Conservation (phyloP, 2,329 filamentous ascomycete genomes). For the Dactylellina drechsleri region DNA sequence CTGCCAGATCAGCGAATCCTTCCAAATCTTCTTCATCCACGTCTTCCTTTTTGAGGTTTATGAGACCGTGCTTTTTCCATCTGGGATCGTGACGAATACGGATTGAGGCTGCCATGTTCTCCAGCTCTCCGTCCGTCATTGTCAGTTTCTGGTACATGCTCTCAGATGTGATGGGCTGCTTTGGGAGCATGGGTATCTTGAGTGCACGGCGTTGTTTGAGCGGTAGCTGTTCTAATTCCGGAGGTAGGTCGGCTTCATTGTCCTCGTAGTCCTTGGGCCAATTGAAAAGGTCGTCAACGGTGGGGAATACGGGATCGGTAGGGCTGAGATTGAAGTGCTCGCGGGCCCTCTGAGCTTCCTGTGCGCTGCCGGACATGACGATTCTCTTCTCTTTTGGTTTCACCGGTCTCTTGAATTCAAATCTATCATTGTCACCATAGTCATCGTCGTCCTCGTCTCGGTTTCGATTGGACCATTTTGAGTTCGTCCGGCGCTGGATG, state of each 20-base stretch:
- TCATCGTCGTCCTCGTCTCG: too few species aligned
- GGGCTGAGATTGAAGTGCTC: constrained; percentile 12
- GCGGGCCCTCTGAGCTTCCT: neutral
- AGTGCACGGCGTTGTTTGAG: constrained; percentile 27
- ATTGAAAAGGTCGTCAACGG: constrained; percentile 25
- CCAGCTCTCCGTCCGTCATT: constrained; percentile 33
- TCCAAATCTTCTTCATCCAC: constrained; percentile 32
- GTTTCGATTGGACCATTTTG: neutral
- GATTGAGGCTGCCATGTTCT: constrained; percentile 11
- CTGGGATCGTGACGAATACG: constrained; percentile 33
- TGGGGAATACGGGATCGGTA: constrained; percentile 19
- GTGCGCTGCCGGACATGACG: neutral
- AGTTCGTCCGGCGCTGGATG: constrained; percentile 22
- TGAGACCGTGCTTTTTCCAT: constrained; percentile 21
- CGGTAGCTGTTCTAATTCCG: constrained; percentile 26
- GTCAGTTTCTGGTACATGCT: constrained; percentile 29
- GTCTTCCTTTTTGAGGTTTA: constrained; percentile 29
- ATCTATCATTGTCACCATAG: too few species aligned
- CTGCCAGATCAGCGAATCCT: constrained; percentile 40
- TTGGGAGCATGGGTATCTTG: constrained; percentile 32
- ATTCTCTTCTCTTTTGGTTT: neutral
- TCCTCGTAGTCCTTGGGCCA: constrained; percentile 39
- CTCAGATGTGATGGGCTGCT: constrained; percentile 34
- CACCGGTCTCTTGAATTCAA: neutral
- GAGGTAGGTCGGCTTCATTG: constrained; percentile 26